A percentile compares a stretch with the other conserved stretches of the same genome.
phyloP scores from a whole-genome alignment of 176 grass and related monocot genomes.

The Avena atlantica region DNA sequence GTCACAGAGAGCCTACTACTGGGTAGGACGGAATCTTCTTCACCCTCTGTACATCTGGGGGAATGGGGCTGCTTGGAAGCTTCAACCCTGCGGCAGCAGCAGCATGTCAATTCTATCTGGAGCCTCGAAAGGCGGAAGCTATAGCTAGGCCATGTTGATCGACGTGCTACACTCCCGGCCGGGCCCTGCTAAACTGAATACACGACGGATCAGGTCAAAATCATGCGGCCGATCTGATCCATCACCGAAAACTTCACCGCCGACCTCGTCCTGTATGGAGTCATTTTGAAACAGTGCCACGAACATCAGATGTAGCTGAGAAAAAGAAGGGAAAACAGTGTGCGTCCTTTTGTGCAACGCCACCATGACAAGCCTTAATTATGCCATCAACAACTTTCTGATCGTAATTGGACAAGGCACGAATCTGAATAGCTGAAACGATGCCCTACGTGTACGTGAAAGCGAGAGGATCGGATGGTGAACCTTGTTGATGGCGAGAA shows the following conservation, averaged over 20 bases:
- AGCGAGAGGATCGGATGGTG: not conserved
- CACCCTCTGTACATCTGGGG: not conserved
- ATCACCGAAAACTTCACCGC: slow-evolving; percentile 23
- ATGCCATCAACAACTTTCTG: not conserved
- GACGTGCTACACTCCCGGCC: not conserved
- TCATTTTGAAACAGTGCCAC: no score
- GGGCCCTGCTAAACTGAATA: slow-evolving; percentile 3
- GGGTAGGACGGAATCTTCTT: not conserved
- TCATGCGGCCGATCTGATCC: slow-evolving; percentile 28
- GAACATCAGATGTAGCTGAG: no score
- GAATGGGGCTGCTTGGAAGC: slow-evolving; percentile 21
- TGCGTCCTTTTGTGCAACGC: no score
- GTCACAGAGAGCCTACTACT: not conserved
- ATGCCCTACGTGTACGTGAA: not conserved
- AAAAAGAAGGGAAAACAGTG: no score
- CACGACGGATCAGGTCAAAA: slow-evolving; percentile 17
- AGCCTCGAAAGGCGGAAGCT: slow-evolving; percentile 46
- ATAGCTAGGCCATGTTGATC: slow-evolving; percentile 40
- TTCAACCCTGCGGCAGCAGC: not conserved
- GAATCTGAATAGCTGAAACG: not conserved
- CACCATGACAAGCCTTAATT: not conserved
- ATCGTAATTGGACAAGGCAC: not conserved
- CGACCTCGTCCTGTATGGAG: not conserved
- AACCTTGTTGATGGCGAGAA: not conserved
- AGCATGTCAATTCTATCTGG: slow-evolving; percentile 22